Conservation (phyloP, 495 filamentous ascomycete species). For the Letharia columbiana region DNA sequence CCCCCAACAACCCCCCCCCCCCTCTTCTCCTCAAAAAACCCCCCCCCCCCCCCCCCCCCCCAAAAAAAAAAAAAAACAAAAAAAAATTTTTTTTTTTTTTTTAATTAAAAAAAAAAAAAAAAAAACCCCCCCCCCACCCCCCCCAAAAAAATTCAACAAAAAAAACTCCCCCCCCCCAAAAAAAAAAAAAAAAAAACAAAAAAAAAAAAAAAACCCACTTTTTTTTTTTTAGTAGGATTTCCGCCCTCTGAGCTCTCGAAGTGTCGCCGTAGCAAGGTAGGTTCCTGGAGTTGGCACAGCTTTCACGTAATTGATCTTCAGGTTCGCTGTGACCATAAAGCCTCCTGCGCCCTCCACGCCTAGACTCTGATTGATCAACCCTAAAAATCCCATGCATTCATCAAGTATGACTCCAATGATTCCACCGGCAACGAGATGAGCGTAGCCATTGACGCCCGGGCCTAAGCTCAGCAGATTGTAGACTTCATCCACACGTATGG, state of each 20-base stretch:
- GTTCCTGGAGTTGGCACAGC: conserved; percentile 47
- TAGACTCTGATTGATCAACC: conserved; percentile 41
- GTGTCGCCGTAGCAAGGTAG: conserved; percentile 40
- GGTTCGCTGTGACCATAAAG: conserved; percentile 44
- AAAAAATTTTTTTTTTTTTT: too few relatives aligned
- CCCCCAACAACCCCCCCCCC: too few relatives aligned
- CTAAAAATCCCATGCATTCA: conserved; percentile 39
- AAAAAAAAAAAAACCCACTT: too few relatives aligned
- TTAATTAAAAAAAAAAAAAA: too few relatives aligned
- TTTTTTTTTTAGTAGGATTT: conserved; percentile 39
- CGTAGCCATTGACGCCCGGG: conserved; percentile 48
- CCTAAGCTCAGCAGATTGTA: conserved; percentile 43
- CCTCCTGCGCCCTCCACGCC: conserved; percentile 24
- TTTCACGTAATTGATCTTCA: conserved; percentile 48
- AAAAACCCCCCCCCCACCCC: too few relatives aligned
- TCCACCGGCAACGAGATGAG: conserved; percentile 52
- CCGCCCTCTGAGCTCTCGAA: conserved; percentile 34
- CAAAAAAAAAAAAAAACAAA: too few relatives aligned
- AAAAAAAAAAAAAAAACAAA: too few relatives aligned
- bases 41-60: too few relatives aligned
- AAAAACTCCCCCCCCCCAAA: too few relatives aligned
- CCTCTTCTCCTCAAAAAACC: too few relatives aligned
- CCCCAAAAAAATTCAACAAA: too few relatives aligned
- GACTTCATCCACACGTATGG: conserved; percentile 35
- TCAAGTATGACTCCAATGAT: conserved; percentile 53